phyloP scores from a whole-genome alignment of 495 filamentous ascomycete species.

The Podospora comata region DNA sequence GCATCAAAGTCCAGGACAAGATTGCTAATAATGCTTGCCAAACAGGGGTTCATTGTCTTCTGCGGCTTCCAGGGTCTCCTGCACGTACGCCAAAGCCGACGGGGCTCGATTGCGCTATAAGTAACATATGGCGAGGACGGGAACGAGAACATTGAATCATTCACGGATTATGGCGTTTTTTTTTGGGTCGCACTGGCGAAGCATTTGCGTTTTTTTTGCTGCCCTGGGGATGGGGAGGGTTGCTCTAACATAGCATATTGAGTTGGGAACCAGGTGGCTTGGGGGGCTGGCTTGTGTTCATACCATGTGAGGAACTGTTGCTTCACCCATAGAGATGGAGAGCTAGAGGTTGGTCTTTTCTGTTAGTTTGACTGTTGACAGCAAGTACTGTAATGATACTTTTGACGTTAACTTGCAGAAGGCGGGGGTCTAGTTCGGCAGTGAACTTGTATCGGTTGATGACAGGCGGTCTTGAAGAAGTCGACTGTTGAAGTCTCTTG shows the following conservation, averaged over 20 bases:
- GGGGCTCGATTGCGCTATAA: conserved; percentile 76
- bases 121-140: conserved; percentile 8
- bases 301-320: background rate
- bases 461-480: background rate
- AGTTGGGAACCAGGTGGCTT: conserved; percentile 10
- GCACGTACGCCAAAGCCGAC: conserved; percentile 70
- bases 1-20: background rate
- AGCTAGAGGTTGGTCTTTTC: background rate
- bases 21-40: conserved; percentile 17
- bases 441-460: background rate
- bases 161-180: conserved; percentile 29
- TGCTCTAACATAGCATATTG: conserved; percentile 15
- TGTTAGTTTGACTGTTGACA: background rate
- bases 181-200: conserved; percentile 17
- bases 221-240: conserved; percentile 7
- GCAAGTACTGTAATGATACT: background rate
- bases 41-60: conserved; percentile 81
- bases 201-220: conserved; percentile 11
- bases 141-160: conserved; percentile 13
- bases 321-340: background rate
- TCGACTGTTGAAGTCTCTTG: background rate
- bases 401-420: background rate
- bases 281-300: conserved; percentile 6
- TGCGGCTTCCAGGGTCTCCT: conserved; percentile 82
- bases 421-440: background rate